Evolutionary conservation across 257 asterid genomes (phyloP), one percentile per base, ranked within the genome.

Genomic region (Solanum piurae): DNA sequence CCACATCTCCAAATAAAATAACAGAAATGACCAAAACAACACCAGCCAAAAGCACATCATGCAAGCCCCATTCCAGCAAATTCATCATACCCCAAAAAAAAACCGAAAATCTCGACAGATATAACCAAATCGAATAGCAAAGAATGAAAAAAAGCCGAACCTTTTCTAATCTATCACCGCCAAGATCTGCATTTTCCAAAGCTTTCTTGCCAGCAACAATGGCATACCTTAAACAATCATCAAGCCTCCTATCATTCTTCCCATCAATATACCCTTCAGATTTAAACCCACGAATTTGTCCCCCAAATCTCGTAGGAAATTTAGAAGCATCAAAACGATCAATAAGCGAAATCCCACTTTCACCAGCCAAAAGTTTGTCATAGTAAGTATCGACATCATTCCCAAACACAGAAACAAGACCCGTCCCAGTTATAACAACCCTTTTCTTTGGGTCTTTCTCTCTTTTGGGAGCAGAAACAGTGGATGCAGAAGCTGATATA

Each of bases 281-380:
- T 46, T 33, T 73, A 73, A 93, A 93, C 76, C 93, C 95, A 44
- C 94, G 88, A 87, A 93, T 93, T 92, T 93, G 95, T 10, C 95
- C 95, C 10, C 94, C 95, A 44, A 93, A 93, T 58, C 95, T 87
- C 12, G 95, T 93, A 13, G 95, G 95, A 44, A 93, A 93, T 34
- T 93, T 93, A 52, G 94, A 90, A 44, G 95, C 95, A 73, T 93
- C 95, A 76, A 93, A 93, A 13, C 95, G 92, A 88, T 93, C 95
- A 86, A 93, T 93, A 37, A 64, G 82, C 46, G 93, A 88, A 87
- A 93, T 90, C 83, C 95, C 95, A 72, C 95, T 93, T 88, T 93
- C 94, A 9, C 95, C 95, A 12, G 91, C 86, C n/a, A 93, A 92
- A 36, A 93, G 82, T 66, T 27, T 93, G 9, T 93, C 94, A 79